Evolutionary conservation across 345 rosid species (phyloP).

Genomic region (Psidium friedrichsthalianum): DNA sequence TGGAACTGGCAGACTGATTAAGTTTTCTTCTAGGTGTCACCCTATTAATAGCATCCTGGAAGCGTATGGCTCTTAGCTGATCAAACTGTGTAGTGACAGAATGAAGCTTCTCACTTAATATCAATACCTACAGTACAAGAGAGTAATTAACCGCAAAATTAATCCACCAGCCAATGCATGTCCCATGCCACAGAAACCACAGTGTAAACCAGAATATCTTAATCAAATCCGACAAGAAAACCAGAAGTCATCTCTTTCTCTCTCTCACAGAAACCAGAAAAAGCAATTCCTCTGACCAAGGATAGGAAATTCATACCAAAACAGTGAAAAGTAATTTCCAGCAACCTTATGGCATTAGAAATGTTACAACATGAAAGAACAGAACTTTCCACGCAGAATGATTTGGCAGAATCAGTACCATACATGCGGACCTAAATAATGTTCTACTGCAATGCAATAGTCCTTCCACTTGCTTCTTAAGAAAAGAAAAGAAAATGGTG

Average conservation of each 20-base stretch:
- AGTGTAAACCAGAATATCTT: not conserved
- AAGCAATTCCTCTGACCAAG: not conserved
- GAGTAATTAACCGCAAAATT: not conserved
- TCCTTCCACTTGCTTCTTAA: not conserved
- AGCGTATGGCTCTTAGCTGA: constrained; percentile 77
- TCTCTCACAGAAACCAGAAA: not conserved
- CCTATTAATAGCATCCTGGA: constrained; percentile 78
- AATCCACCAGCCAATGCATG: not conserved
- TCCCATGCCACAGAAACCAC: not conserved
- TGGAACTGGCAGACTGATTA: constrained; percentile 28
- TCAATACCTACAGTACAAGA: constrained; percentile 43
- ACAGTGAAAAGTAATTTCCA: not conserved
- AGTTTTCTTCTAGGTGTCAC: constrained; percentile 73
- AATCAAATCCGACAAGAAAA: not conserved
- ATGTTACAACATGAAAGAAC: not conserved
- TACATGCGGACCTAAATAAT: not conserved
- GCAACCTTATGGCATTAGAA: not conserved
- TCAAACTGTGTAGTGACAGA: constrained; percentile 73
- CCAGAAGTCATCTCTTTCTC: not conserved
- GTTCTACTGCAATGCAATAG: not conserved
- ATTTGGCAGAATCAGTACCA: not conserved
- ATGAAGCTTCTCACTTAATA: constrained; percentile 88
- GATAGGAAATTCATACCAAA: not conserved
- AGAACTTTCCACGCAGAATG: not conserved
- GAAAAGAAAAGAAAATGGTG: not conserved